phyloP scores from a whole-genome alignment of 2,329 filamentous ascomycete genomes.

The Epichloe glyceriae region DNA sequence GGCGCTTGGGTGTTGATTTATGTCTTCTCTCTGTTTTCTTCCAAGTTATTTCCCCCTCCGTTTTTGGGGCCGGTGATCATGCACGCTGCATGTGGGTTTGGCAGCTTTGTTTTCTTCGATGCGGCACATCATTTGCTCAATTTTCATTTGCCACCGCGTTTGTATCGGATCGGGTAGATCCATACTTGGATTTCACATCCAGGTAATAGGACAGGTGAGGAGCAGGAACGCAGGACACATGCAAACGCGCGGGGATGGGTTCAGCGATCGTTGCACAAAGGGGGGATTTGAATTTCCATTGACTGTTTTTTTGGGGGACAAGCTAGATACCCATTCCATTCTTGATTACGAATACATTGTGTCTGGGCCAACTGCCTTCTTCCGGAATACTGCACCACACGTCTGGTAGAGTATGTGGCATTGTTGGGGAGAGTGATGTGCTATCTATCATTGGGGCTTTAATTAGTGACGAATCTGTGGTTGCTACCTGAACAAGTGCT shows the following conservation, averaged over 20 bases:
- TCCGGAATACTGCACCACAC: background rate
- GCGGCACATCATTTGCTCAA: background rate
- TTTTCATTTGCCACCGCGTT: background rate
- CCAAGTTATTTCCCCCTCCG: background rate
- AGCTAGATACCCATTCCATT: background rate
- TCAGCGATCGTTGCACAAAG: no score
- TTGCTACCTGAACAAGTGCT: no score
- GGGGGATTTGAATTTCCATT: no score
- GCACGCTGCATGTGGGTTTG: background rate
- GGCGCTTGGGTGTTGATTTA: slow-evolving; percentile 7
- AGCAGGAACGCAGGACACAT: background rate
- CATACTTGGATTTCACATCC: background rate
- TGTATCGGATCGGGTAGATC: background rate
- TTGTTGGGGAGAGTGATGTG: no score
- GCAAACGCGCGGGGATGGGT: no score
- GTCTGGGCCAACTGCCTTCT: background rate
- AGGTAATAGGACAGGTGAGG: background rate
- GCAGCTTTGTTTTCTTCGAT: background rate
- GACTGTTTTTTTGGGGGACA: background rate
- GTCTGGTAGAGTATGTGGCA: background rate
- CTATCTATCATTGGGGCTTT: no score
- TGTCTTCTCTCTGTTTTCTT: slow-evolving; percentile 4
- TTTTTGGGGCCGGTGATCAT: background rate
- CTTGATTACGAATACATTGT: background rate
- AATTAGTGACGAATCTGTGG: no score